Conservation (phyloP, 2,329 filamentous ascomycete species). For the Cordyceps fumosorosea region DNA sequence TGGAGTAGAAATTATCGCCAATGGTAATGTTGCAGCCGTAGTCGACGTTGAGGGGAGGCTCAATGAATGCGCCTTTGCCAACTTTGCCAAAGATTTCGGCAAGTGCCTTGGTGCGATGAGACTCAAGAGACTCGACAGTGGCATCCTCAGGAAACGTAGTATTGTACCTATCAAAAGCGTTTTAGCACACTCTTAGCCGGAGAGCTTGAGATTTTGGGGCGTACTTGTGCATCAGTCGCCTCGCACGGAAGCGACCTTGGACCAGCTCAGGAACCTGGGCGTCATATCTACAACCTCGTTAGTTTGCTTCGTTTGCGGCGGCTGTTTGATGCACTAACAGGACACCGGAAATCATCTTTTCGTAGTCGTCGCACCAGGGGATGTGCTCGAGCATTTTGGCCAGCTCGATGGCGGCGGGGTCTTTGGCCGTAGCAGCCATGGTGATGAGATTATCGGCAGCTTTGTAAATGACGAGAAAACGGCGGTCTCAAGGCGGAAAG, state of each 20-base stretch:
- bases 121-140: conserved; percentile 31
- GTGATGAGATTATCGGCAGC: neutral
- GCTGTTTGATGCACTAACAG: conserved; percentile 35
- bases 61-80: conserved; percentile 49
- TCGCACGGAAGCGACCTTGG: conserved; percentile 45
- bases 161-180: conserved; percentile 29
- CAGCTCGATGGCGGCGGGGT: conserved; percentile 34
- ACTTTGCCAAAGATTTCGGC: conserved; percentile 41
- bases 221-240: conserved; percentile 51
- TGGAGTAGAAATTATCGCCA: conserved; percentile 57
- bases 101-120: conserved; percentile 40
- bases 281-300: conserved; percentile 39
- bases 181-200: neutral
- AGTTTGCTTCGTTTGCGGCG: neutral
- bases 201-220: neutral
- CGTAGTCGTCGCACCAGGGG: conserved; percentile 54
- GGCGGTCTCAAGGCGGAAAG: neutral
- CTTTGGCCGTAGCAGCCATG: conserved; percentile 30
- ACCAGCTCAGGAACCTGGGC: conserved; percentile 40
- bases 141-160: conserved; percentile 44
- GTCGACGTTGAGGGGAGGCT: conserved; percentile 56
- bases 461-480: neutral
- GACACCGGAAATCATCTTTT: conserved; percentile 59
- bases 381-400: conserved; percentile 43
- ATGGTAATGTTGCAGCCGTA: conserved; percentile 60